Base-by-base conservation (phyloP, 331 rosid genomes). In the Rosa hybrid region DNA sequence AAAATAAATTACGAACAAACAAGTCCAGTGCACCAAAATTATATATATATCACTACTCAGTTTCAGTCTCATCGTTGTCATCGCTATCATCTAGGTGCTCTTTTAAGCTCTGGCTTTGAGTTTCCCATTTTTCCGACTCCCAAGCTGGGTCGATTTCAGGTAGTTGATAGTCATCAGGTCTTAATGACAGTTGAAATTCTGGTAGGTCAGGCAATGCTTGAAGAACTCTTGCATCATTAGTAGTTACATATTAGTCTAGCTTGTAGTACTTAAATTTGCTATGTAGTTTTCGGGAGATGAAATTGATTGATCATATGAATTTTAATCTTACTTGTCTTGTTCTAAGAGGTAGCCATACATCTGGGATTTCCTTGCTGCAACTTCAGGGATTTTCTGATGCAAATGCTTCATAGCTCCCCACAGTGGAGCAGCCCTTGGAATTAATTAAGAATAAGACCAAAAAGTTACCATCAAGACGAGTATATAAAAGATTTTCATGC, bases 341-440 rank as follows among this genome's bases (percentile, higher is more conserved):
- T 95, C 96, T 83, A 92, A 86, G 72, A 95, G 96, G 86, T 85
- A 85, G 79, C 94, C 93, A 83, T 95, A 88, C 96, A 88, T 91
- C 84, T 91, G 97, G 13, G 89, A 91, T 84, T 91, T 93, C 88
- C 92, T 87, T 74, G 97, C 82, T 75, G 99, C 97, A 81, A 93
- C 92, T 89, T 93, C 97, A 71, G 97, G 98, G 62, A 95, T 89
- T 83, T 95, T 95, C 84, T 90, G 97, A 76, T 83, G 86, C 81
- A 93, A 82, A 85, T 82, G 91, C 81, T 87, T 91, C 97, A 93
- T 93, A 46, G 87, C 92, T 74, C 99, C 99, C 97, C 94, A 90
- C 3, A 78, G 87, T 45, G 99, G 99, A 82, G 99, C 90, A 86
- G 92, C 84, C 88, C 99, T 94, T 86, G 62, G 76, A 74, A 60